These are phyloP conservation scores for Cudoniella acicularis DNA, from an alignment of 495 filamentous ascomycete species.

Conservation along the genomic window DNA sequence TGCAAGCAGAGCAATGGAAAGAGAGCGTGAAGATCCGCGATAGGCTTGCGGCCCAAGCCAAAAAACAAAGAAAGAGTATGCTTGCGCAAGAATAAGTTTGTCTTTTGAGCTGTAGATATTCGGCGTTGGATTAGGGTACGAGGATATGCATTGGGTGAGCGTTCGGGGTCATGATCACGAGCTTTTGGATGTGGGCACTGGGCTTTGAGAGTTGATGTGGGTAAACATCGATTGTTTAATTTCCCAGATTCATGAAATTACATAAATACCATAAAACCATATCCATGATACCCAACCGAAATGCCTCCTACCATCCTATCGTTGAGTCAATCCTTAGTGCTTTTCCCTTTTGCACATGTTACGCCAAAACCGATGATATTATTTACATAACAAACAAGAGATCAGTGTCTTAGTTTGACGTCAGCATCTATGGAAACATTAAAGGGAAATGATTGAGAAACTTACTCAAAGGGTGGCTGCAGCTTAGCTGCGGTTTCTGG, in stretches of 20 bases:
- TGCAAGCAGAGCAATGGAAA: constrained; percentile 18
- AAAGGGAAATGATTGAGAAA: not conserved
- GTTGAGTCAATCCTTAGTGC: constrained; percentile 3
- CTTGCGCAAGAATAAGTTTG: constrained; percentile 1
- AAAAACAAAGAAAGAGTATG: constrained; percentile 12
- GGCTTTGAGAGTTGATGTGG: too few species aligned
- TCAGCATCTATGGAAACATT: constrained; percentile 6
- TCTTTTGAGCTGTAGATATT: not conserved
- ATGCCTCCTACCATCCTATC: not conserved
- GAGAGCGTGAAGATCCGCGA: constrained; percentile 19
- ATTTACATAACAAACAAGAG: constrained; percentile 29
- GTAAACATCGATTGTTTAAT: not conserved
- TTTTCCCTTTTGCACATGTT: constrained; percentile 15
- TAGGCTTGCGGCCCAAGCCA: constrained; percentile 14
- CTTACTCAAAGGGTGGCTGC: constrained; percentile 92
- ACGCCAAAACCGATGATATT: constrained; percentile 8
- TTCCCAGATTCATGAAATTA: not conserved
- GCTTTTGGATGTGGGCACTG: too few species aligned
- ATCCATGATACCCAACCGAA: not conserved
- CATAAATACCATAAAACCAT: not conserved
- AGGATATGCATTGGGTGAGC: not conserved
- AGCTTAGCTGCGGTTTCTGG: constrained; percentile 95
- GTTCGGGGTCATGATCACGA: not conserved
- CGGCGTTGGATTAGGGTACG: not conserved
- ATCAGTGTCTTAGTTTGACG: constrained; percentile 26